Conservation (phyloP, 495 filamentous ascomycete species). For the Penicillium flavigenum region DNA sequence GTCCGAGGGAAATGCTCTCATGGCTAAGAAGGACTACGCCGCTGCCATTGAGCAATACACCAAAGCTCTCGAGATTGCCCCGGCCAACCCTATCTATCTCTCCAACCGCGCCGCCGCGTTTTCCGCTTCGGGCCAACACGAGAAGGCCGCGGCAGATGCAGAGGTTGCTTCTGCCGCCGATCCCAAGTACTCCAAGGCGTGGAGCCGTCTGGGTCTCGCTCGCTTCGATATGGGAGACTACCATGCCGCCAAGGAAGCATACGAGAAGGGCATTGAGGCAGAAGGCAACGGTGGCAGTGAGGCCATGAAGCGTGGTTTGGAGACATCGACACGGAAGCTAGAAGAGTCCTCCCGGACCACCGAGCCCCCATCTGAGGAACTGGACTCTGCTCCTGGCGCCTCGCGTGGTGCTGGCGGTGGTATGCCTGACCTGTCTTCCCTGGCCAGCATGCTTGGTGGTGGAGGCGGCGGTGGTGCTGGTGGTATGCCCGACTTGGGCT, state of each 20-base stretch:
- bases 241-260: conserved; percentile 90
- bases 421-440: conserved; percentile 73
- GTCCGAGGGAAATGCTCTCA: conserved; percentile 87
- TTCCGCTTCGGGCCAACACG: conserved; percentile 75
- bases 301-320: conserved; percentile 87
- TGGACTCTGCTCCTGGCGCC: conserved; percentile 47
- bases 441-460: conserved; percentile 72
- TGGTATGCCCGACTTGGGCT: conserved; percentile 80
- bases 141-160: conserved; percentile 77
- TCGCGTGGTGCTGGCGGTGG: conserved; percentile 58
- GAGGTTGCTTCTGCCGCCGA: conserved; percentile 83
- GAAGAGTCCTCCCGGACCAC: conserved; percentile 62
- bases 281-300: conserved; percentile 85
- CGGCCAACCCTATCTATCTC: conserved; percentile 91
- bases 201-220: conserved; percentile 87
- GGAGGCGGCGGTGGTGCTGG: conserved; percentile 61
- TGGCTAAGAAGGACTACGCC: conserved; percentile 85
- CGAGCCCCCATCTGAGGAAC: conserved; percentile 51
- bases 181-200: conserved; percentile 93
- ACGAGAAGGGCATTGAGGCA: conserved; percentile 85
- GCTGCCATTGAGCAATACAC: conserved; percentile 82
- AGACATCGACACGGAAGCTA: conserved; percentile 82
- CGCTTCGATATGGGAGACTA: conserved; percentile 87
- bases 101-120: conserved; percentile 95
- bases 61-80: conserved; percentile 73